phyloP scores from a whole-genome alignment of 2,329 filamentous ascomycete species.

The Zasmidium cellare region DNA sequence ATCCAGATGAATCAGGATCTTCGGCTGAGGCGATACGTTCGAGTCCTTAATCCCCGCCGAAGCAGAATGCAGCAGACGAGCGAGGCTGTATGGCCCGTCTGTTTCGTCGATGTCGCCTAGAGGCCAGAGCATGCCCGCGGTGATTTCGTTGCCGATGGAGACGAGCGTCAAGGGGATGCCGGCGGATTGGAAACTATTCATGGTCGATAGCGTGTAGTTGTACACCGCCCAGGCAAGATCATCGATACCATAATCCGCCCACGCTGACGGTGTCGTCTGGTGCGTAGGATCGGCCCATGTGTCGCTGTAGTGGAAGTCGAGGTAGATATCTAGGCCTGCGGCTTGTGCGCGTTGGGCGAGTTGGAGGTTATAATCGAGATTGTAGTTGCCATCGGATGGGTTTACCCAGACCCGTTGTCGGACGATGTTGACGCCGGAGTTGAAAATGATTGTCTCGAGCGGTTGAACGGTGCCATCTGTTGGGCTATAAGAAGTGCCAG shows the following conservation, averaged over 20 bases:
- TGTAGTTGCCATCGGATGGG: constrained; percentile 29
- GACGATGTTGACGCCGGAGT: constrained; percentile 24
- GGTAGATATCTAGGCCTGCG: constrained; percentile 34
- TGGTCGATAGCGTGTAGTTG: constrained; percentile 34
- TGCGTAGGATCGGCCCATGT: constrained; percentile 39
- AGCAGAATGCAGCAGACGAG: constrained; percentile 33
- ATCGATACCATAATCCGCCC: constrained; percentile 34
- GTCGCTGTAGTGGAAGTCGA: constrained; percentile 37
- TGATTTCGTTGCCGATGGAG: constrained; percentile 41
- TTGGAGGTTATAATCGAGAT: constrained; percentile 36
- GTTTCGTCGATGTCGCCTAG: constrained; percentile 31
- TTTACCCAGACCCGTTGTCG: constrained; percentile 35
- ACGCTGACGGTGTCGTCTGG: constrained; percentile 33
- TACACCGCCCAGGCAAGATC: constrained; percentile 32
- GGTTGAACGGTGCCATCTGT: neutral
- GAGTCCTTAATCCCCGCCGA: constrained; percentile 31
- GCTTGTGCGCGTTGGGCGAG: constrained; percentile 35
- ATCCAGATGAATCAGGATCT: constrained; percentile 35
- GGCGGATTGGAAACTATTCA: constrained; percentile 42
- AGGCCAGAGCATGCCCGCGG: constrained; percentile 38
- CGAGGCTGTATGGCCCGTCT: constrained; percentile 33
- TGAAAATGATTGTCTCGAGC: neutral
- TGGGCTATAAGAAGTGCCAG: neutral
- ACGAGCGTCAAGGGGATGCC: constrained; percentile 42
- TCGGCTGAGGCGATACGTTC: constrained; percentile 25